Evolutionary conservation across 2,329 filamentous ascomycete species (phyloP).

Genomic region (Chrysoporthe puriensis): DNA sequence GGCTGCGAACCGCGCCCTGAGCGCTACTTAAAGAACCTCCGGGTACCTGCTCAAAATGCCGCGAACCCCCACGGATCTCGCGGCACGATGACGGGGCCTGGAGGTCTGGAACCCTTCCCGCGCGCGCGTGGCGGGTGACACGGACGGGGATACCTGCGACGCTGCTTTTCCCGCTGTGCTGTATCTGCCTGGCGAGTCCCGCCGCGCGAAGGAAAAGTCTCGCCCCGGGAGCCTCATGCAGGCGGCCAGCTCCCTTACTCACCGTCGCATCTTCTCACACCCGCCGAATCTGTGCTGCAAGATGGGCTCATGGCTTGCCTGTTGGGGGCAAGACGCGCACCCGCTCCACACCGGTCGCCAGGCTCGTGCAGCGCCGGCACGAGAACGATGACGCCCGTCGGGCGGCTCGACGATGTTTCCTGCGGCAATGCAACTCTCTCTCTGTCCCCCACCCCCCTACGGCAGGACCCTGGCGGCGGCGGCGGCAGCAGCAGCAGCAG

Average conservation of each 20-base stretch:
- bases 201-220: not conserved
- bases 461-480: not conserved
- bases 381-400: not conserved
- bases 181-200: not conserved
- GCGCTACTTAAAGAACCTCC: not conserved
- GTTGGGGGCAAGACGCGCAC: slow-evolving; percentile 5
- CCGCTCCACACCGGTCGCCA: not conserved
- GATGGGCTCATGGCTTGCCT: slow-evolving; percentile 21
- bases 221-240: slow-evolving; percentile 8
- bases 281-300: slow-evolving; percentile 7
- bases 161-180: not conserved
- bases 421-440: slow-evolving; percentile 12
- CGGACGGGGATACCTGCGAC: not conserved
- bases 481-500: not conserved
- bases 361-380: slow-evolving; percentile 8
- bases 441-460: not conserved
- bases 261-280: slow-evolving; percentile 15
- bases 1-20: not conserved
- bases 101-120: slow-evolving; percentile 6
- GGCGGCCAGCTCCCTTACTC: slow-evolving; percentile 6
- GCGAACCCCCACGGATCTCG: slow-evolving; percentile 24
- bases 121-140: not conserved
- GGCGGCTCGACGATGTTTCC: slow-evolving; percentile 11
- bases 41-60: slow-evolving; percentile 14
- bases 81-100: slow-evolving; percentile 1